Evolutionary conservation across 768 basidiomycete species (phyloP), one percentile per base, ranked within the genome.

Genomic region (Tricholoma hemisulphureum): DNA sequence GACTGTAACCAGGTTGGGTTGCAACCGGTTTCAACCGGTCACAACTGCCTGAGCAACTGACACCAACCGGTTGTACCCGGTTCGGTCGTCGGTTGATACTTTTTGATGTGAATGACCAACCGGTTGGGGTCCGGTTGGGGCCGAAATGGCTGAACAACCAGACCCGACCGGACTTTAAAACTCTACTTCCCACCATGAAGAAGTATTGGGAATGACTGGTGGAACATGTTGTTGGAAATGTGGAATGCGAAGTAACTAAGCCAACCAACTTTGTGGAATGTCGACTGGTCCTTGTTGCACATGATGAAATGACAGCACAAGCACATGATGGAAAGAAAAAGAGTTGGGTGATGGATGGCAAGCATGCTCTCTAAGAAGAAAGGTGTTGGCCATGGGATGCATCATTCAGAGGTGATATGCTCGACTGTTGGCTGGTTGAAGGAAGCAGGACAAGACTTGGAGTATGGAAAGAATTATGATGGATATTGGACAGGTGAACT

Each of bases 341-440:
- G 54, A 65, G 59, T 23, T 79, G 75, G 77, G 68, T 77, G 2
- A 55, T 65, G 6, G 54, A 76, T 5, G 70, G 65, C 4, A 63
- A 77, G 55, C 67, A 73, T 3, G 56, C 67, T 20, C 52, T 78
- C 39, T n/a, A 58, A 57, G 53, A 77, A 77, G 63, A 78, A 78
- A 60, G 71, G 69, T 14, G 65, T 62, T 13, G 75, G 76, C 6
- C 61, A 69, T 3, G 74, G 75, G 0, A 48, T 77, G 13, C 76
- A 78, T 62, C 65, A 67, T 16, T 71, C 68, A 46, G 71, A 75
- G 56, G 63, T 76, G 2, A 74, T 79, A 34, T 71, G 69, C 50
- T 71, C 65, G n/a, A 72, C 64, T 13, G 37, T 60, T 56, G 73
- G 76, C 1, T 66, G 64, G 54, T 24, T 77, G 13, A 34, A 50